Conservation (phyloP, 2,329 filamentous ascomycete genomes). For the Xylariaceae sp. region DNA sequence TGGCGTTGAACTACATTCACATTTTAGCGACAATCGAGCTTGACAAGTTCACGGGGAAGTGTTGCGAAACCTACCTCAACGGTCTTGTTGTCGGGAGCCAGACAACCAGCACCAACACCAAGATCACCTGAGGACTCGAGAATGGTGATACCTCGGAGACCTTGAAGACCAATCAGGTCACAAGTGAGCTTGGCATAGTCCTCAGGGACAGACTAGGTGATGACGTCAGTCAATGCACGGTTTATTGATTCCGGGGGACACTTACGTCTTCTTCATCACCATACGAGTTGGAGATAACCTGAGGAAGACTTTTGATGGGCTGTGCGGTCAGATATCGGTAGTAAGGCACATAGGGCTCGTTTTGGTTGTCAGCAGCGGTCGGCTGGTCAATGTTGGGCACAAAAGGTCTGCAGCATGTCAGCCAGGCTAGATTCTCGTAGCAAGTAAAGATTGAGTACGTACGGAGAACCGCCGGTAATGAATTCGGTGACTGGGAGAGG, state of each 20-base stretch:
- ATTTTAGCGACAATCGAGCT: constrained; percentile 19
- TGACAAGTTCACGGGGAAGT: too few species aligned
- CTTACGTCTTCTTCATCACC: constrained; percentile 42
- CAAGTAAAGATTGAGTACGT: background rate
- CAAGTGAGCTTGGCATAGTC: constrained; percentile 55
- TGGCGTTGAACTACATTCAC: constrained; percentile 11
- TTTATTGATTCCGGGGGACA: background rate
- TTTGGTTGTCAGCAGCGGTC: constrained; percentile 41
- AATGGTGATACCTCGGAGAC: constrained; percentile 55
- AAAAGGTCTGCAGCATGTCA: constrained; percentile 8
- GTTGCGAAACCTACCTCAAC: too few species aligned
- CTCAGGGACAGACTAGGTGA: background rate
- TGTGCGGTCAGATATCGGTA: constrained; percentile 52
- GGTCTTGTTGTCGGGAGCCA: background rate
- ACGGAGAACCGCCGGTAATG: constrained; percentile 18
- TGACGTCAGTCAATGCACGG: background rate
- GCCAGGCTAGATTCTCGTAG: background rate
- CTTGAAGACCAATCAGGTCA: constrained; percentile 56
- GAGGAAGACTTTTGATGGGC: constrained; percentile 41
- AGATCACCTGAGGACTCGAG: constrained; percentile 56
- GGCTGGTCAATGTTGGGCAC: constrained; percentile 10
- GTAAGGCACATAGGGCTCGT: constrained; percentile 62
- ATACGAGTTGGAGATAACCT: constrained; percentile 58
- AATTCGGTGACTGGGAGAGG: constrained; percentile 12
- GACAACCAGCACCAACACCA: constrained; percentile 43